Evolutionary conservation across 768 basidiomycete genomes (phyloP), one percentile per base, ranked within the genome.

Genomic region (Russula brevipes): DNA sequence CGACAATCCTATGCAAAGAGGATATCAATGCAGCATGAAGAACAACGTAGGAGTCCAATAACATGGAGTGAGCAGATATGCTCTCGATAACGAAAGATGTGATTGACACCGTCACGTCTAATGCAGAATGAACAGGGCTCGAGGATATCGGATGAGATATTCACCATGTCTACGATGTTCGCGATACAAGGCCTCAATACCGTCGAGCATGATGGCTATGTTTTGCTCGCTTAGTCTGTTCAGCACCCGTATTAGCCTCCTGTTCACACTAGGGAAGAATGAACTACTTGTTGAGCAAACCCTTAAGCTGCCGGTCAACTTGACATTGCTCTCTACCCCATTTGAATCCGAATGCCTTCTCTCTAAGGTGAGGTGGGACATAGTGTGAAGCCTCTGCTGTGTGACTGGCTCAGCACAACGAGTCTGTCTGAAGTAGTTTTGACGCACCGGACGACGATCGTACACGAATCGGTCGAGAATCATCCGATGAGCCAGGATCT

Each of bases 141-240:
- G 31, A 17, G 5, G 39, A 16, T 12, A 19, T 45, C 4, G 24
- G 46, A 19, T 44, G 31, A 47, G n/a, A 31, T 38, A 57, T 59
- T 47, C 57, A 92, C 94, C 91, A 73, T 96, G 85, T 59, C 94
- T 81, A 47, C 86, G 78, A 73, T 93, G 76, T 33, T 84, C 83
- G 57, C 90, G 80, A 71, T 94, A 96, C 11, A 91, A 71, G 3
- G 82, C 84, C 70, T 95, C 93, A 14, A 94, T 76, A 44, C 82
- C 81, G 47, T 83, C 83, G 17, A 95, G 69, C 33, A 96, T 89
- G 0, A 82, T 80, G 2, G 81, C 78, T 60, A 96, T 87, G 65
- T 95, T 97, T 71, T 88, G 89, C 73, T 98, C 95, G 67, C 88
- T 92, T 85, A 96, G 81, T 66, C 94, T 94, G 66, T 47, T n/a